These are phyloP conservation scores for Sphagnum contortum DNA, from an alignment of 225 moss, liverwort and hornwort genomes.

Conservation along the genomic window DNA sequence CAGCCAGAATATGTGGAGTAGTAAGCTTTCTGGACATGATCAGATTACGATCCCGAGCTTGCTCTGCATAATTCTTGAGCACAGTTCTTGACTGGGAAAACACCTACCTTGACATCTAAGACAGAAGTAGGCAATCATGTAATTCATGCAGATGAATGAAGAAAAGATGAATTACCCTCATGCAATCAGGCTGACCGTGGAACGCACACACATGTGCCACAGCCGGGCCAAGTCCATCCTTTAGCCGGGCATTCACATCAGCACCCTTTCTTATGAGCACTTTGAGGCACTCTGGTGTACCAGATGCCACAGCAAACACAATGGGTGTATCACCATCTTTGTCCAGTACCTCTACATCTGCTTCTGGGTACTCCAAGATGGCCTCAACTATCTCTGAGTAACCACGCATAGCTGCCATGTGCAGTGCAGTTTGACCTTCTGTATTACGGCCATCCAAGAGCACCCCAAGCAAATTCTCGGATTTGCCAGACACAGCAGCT, in stretches of 20 bases:
- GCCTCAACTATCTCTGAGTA: conserved; percentile 37
- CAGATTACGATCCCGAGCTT: too few relatives aligned
- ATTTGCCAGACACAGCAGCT: conserved; percentile 23
- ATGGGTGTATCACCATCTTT: conserved; percentile 48
- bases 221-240: conserved; percentile 41
- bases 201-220: conserved; percentile 51
- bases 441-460: conserved; percentile 31
- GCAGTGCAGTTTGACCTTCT: conserved; percentile 40
- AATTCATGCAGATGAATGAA: too few relatives aligned
- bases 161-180: conserved; percentile 17
- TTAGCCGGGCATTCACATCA: conserved; percentile 43
- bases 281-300: conserved; percentile 32
- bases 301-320: conserved; percentile 47
- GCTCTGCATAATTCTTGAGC: too few relatives aligned
- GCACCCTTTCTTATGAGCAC: conserved; percentile 36
- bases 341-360: conserved; percentile 40
- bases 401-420: conserved; percentile 43
- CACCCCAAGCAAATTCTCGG: conserved; percentile 19
- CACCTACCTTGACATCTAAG: too few relatives aligned
- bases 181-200: conserved; percentile 44
- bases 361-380: conserved; percentile 34
- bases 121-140: too few relatives aligned
- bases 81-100: too few relatives aligned
- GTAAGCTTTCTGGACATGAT: too few relatives aligned
- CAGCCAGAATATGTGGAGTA: too few relatives aligned